These are phyloP conservation scores for Trichoderma gracile DNA, from an alignment of 2,329 filamentous ascomycete species.

Conservation along the genomic window DNA sequence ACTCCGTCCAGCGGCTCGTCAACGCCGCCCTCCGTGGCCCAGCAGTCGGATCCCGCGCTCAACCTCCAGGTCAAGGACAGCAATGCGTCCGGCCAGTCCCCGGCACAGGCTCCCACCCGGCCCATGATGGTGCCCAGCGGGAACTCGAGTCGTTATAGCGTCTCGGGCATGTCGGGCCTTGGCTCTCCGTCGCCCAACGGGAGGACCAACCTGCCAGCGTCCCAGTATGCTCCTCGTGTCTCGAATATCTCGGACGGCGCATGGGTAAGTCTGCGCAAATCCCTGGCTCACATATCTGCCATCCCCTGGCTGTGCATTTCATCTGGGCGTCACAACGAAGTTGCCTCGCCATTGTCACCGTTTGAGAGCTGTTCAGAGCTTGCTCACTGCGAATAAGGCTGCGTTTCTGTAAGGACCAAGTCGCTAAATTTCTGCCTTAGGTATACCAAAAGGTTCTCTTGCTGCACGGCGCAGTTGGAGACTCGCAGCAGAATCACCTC, in stretches of 20 bases:
- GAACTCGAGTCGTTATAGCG: conserved; percentile 61
- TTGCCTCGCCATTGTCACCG: no score
- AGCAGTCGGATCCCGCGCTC: conserved; percentile 65
- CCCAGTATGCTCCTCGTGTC: conserved; percentile 78
- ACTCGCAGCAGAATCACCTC: conserved; percentile 64
- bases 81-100: conserved; percentile 27
- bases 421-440: conserved; percentile 47
- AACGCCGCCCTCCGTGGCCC: conserved; percentile 72
- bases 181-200: conserved; percentile 57
- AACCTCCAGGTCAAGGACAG: conserved; percentile 59
- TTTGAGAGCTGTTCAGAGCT: neutral
- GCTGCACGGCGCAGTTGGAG: conserved; percentile 78
- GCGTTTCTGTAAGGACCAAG: conserved; percentile 3
- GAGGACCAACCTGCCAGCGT: conserved; percentile 62
- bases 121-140: conserved; percentile 42
- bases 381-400: neutral
- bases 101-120: conserved; percentile 35
- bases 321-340: neutral
- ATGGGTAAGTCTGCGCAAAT: conserved; percentile 64
- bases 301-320: neutral
- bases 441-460: conserved; percentile 89
- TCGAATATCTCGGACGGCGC: conserved; percentile 77
- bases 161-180: conserved; percentile 63
- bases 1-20: conserved; percentile 67
- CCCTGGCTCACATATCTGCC: neutral